Conservation (phyloP, 108 stramenopile species). For the Fragilaria crotonensis region DNA sequence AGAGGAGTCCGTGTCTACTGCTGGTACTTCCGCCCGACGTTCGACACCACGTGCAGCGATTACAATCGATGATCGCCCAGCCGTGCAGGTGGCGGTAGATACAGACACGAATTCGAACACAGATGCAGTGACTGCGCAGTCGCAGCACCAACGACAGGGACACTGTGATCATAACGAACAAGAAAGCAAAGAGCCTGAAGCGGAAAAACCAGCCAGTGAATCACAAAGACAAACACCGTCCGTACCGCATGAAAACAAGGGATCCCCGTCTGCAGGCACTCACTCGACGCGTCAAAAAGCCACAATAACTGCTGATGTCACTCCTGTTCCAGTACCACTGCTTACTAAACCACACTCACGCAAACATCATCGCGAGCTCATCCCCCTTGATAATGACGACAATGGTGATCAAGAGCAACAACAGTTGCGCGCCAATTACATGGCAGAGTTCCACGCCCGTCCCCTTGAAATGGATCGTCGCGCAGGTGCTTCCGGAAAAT, state of each 20-base stretch:
- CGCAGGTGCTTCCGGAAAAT: slow-evolving; percentile 33
- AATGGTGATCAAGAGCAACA: slow-evolving; percentile 26
- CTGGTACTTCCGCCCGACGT: not conserved
- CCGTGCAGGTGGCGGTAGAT: slow-evolving; percentile 10
- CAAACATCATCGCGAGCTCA: not conserved
- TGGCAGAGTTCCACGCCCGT: slow-evolving; percentile 78
- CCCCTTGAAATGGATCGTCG: slow-evolving; percentile 78
- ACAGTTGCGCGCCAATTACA: slow-evolving; percentile 56
- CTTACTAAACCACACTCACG: not conserved
- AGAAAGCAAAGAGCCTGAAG: too few relatives aligned
- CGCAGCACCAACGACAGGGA: not conserved
- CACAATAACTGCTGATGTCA: not conserved
- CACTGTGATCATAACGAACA: not conserved
- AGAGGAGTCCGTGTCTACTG: not conserved
- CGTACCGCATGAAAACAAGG: not conserved
- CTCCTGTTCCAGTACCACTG: not conserved
- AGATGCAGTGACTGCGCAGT: slow-evolving; percentile 1
- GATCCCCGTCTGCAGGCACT: not conserved
- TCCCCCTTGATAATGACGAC: slow-evolving; percentile 1
- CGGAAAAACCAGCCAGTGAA: too few relatives aligned
- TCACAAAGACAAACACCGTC: not conserved
- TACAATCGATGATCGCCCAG: not conserved
- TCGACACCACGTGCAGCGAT: not conserved
- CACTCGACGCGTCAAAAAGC: not conserved
- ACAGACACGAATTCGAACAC: not conserved